Base-by-base conservation (phyloP, 768 basidiomycete genomes). In the Lactifluus rugatus region DNA sequence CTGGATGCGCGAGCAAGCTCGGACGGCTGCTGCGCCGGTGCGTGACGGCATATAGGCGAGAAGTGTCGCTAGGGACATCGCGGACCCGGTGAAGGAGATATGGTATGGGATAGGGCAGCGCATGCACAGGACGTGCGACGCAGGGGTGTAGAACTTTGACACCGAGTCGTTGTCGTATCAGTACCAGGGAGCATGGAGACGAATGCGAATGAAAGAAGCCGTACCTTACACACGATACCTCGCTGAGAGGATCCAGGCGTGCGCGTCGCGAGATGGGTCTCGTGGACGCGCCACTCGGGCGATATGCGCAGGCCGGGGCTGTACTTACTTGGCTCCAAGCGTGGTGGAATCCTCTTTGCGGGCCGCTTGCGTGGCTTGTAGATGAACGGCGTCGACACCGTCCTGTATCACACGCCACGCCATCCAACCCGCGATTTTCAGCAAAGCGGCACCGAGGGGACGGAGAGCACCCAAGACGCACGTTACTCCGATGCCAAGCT, bases 311-410 rank as follows among this genome's bases (percentile, higher is more conserved):
- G 82, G 13, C 79, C 81, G 39, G 66, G 63, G 16, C 62, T 66
- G 14, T 64, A 46, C 32, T 67, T 64, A 16, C 34, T 57, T 11
- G 62, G 36, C 45, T 65, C 53, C 48, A 85, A 69, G 31, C 80
- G 74, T 9, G 67, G 58, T 16, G 84, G 86, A 31, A 81, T 66
- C 9, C 80, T 74, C 0, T 66, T 68, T 1, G 80, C 72, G 3
- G 87, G 85, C 37, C 83, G 77, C 45, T 81, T 80, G 7, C 84
- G 83, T 28, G 86, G 87, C 57, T 75, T 72, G 64, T 88, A 88
- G 19, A 80, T 67, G 66, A 89, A 82, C 1, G 80, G 75, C 1
- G 84, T 83, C 13, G 78, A 78, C 32, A 87, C 69, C 19, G 74
- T 70, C 41, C 83, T 87, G 47, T 53, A 48, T 54, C 16, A 19